A percentile compares a stretch with the other conserved stretches of the same genome.
Evolutionary conservation across 2,329 filamentous ascomycete genomes (phyloP).

Genomic region (Chaetomium strumarium): DNA sequence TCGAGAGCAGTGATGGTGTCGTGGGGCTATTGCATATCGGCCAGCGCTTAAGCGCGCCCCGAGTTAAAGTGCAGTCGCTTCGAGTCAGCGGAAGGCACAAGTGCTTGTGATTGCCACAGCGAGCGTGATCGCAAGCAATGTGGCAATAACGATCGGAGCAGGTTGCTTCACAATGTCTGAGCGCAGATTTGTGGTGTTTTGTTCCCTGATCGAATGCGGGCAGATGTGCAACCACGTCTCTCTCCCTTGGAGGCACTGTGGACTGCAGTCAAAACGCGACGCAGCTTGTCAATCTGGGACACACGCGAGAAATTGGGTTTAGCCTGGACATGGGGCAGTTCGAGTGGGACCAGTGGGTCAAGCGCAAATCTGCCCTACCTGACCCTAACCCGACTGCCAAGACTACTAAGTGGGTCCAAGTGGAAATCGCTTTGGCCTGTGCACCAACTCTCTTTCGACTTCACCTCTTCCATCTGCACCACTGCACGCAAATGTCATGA

Average conservation of each 20-base stretch:
- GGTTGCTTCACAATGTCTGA: no score
- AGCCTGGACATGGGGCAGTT: background rate
- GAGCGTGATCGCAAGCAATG: no score
- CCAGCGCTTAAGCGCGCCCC: background rate
- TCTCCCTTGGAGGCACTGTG: background rate
- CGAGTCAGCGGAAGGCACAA: background rate
- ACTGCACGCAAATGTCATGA: no score
- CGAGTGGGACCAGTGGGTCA: background rate
- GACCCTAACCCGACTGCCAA: no score
- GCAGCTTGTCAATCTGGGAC: background rate
- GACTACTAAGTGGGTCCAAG: no score
- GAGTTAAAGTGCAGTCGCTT: background rate
- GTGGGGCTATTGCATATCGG: constrained; percentile 20
- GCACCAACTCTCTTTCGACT: no score
- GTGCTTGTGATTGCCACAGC: background rate
- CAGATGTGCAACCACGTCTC: background rate
- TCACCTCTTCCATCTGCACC: no score
- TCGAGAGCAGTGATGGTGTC: background rate
- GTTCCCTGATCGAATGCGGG: background rate
- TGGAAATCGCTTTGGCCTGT: no score
- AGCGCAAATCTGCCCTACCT: no score
- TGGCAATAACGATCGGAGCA: no score
- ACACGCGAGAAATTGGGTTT: background rate
- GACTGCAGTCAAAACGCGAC: background rate
- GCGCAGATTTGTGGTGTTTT: background rate